phyloP scores from a whole-genome alignment of 495 filamentous ascomycete genomes.

The Cudoniella acicularis region DNA sequence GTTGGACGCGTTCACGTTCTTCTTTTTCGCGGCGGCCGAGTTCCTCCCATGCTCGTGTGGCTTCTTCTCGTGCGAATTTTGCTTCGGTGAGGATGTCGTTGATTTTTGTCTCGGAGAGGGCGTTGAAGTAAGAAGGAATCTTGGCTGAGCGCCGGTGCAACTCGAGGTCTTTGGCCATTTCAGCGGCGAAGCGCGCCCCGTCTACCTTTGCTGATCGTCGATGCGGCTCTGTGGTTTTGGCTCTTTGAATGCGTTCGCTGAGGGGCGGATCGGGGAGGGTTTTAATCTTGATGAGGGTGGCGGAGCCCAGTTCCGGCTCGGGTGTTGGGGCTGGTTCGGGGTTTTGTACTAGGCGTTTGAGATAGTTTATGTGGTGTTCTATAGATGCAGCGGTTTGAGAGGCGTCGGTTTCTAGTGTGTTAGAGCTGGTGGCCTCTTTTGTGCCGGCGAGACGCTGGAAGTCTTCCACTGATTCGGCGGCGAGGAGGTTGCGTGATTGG shows the following conservation, averaged over 20 bases:
- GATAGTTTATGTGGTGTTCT: not conserved
- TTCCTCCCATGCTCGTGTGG: not conserved
- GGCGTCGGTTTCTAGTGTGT: not conserved
- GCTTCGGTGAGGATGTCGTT: not conserved
- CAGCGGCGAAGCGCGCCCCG: not conserved
- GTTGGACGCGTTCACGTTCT: not conserved
- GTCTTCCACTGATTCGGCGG: constrained; percentile 1
- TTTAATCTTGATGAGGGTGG: not conserved
- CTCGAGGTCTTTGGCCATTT: not conserved
- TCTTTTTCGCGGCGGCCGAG: not conserved
- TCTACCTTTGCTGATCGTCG: not conserved
- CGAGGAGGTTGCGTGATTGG: not conserved
- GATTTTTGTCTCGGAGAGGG: not conserved
- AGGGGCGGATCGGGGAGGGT: not conserved
- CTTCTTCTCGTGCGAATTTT: not conserved
- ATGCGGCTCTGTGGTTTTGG: not conserved
- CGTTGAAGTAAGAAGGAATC: not conserved
- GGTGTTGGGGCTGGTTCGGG: not conserved
- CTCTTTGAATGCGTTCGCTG: not conserved
- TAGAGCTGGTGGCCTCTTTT: not conserved
- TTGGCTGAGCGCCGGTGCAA: not conserved
- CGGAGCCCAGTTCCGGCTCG: not conserved
- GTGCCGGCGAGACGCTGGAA: not conserved
- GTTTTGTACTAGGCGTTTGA: not conserved
- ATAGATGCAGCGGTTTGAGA: not conserved